phyloP scores from a whole-genome alignment of 2,329 filamentous ascomycete species.

The Fusarium pseudoanthophilum region DNA sequence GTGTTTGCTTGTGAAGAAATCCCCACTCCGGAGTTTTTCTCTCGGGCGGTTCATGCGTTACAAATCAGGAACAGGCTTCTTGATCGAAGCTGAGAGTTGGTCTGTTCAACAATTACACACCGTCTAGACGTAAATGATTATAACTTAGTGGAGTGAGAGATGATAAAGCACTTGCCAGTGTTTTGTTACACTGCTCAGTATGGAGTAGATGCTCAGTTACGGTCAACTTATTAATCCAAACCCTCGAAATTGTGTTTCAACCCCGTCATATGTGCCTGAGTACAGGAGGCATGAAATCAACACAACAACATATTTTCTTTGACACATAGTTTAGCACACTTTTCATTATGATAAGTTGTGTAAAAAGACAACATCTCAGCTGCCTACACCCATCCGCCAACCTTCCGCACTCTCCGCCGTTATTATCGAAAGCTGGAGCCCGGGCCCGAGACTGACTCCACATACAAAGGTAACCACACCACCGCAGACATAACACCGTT shows the following conservation, averaged over 20 bases:
- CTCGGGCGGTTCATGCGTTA: conserved; percentile 8
- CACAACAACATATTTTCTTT: not conserved
- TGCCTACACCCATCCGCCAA: not conserved
- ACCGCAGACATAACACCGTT: conserved; percentile 6
- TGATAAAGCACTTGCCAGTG: not conserved
- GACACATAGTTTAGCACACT: not conserved
- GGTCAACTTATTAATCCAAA: not conserved
- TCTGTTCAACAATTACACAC: not conserved
- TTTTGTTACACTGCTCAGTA: not conserved
- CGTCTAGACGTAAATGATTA: not conserved
- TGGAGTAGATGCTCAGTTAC: no score
- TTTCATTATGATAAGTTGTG: no score
- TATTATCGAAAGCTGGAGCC: conserved; percentile 30
- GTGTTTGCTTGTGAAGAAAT: not conserved
- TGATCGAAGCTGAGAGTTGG: not conserved
- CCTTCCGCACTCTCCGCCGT: conserved; percentile 21
- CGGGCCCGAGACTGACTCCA: conserved; percentile 28
- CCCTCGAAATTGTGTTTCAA: not conserved
- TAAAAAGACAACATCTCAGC: not conserved
- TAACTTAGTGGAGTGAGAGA: not conserved
- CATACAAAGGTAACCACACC: not conserved
- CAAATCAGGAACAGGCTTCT: conserved; percentile 10
- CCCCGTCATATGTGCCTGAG: not conserved
- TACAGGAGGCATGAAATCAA: not conserved
- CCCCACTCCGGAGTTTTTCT: not conserved